Evolutionary conservation across 805 yeast genomes (phyloP).

Genomic region (Saccharomyces jurei): DNA sequence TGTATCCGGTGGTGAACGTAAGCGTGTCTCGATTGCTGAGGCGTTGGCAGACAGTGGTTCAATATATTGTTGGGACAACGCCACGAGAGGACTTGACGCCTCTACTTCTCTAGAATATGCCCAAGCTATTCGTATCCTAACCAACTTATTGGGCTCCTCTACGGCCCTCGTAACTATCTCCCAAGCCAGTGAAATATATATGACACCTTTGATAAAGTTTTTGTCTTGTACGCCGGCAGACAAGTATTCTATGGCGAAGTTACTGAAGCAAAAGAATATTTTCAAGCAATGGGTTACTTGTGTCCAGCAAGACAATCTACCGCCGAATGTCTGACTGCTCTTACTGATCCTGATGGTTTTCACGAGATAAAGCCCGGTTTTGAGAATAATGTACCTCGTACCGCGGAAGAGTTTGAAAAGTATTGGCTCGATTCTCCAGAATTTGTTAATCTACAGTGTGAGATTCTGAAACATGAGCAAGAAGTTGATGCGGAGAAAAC

Average conservation of each 20-base stretch:
- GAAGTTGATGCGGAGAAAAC: constrained; percentile 28
- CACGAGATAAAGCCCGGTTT: constrained; percentile 34
- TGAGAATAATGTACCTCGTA: constrained; percentile 44
- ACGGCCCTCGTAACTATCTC: constrained; percentile 54
- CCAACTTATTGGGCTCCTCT: constrained; percentile 41
- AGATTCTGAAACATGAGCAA: constrained; percentile 35
- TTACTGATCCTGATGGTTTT: constrained; percentile 49
- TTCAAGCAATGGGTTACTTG: constrained; percentile 48
- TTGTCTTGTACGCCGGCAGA: constrained; percentile 43
- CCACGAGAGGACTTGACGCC: constrained; percentile 71
- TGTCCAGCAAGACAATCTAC: constrained; percentile 54
- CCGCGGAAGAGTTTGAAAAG: constrained; percentile 47
- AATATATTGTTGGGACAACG: constrained; percentile 60
- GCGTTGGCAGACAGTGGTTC: constrained; percentile 53
- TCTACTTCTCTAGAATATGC: constrained; percentile 67
- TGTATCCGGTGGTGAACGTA: constrained; percentile 82
- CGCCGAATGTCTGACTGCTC: constrained; percentile 53
- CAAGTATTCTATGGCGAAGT: constrained; percentile 53
- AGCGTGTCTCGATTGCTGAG: constrained; percentile 79
- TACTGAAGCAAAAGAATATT: constrained; percentile 41
- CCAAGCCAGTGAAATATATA: constrained; percentile 52
- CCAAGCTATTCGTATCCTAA: constrained; percentile 48
- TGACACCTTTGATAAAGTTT: constrained; percentile 45
- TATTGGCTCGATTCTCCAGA: constrained; percentile 38
- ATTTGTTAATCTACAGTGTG: constrained; percentile 31